Evolutionary conservation across 192 early-diverging fungal genomes (phyloP).

Genomic region (Podila epigama): DNA sequence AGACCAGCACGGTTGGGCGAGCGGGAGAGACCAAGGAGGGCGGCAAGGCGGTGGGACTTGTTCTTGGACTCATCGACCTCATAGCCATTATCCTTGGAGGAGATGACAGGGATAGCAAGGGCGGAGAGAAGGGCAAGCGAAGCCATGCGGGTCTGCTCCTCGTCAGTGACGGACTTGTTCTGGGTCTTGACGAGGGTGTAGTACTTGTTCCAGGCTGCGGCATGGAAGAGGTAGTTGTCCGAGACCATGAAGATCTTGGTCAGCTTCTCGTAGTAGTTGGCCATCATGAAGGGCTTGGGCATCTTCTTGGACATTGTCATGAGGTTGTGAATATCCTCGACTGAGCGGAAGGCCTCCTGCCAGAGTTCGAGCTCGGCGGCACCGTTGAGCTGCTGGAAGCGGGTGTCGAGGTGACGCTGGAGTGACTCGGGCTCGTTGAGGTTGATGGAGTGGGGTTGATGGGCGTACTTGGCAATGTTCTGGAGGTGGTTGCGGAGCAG

Average conservation of each 20-base stretch:
- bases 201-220: slow-evolving; percentile 96
- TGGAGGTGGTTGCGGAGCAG: slow-evolving; percentile 93
- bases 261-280: slow-evolving; percentile 99
- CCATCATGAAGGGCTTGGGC: slow-evolving; percentile 94
- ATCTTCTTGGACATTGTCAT: slow-evolving; percentile 90
- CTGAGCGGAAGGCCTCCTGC: slow-evolving; percentile 97
- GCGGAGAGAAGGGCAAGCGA: slow-evolving; percentile 93
- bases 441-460: slow-evolving; percentile 94
- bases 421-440: slow-evolving; percentile 95
- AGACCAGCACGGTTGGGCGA: slow-evolving; percentile 90
- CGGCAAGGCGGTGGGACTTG: slow-evolving; percentile 82
- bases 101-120: slow-evolving; percentile 95
- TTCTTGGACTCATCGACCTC: slow-evolving; percentile 83
- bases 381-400: slow-evolving; percentile 95
- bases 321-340: slow-evolving; percentile 97
- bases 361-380: slow-evolving; percentile 97
- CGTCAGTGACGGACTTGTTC: slow-evolving; percentile 81
- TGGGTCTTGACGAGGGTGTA: slow-evolving; percentile 78
- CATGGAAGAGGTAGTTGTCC: slow-evolving; percentile 98
- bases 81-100: slow-evolving; percentile 77
- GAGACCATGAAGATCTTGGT: slow-evolving; percentile 96
- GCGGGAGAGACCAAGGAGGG: slow-evolving; percentile 83
- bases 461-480: slow-evolving; percentile 89
- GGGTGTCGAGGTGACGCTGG: slow-evolving; percentile 95
- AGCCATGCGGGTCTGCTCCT: slow-evolving; percentile 89